Evolutionary conservation across 805 yeast genomes (phyloP).

Genomic region (Candida parachauliodes): DNA sequence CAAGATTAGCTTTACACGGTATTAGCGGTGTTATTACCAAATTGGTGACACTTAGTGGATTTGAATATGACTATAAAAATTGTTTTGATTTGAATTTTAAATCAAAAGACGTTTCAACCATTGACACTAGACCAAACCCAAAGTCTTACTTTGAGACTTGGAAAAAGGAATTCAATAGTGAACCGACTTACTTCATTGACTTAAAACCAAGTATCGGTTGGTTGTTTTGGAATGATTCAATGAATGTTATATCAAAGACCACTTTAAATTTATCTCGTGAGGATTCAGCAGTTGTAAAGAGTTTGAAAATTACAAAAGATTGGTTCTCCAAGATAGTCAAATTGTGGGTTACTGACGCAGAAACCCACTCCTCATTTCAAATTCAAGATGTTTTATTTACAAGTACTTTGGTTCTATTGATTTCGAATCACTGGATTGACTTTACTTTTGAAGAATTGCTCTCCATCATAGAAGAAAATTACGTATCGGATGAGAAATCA

Average conservation of each 20-base stretch:
- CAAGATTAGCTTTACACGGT: conserved; percentile 59
- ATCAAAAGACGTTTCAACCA: conserved; percentile 31
- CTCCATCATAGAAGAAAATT: conserved; percentile 45
- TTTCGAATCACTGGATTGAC: conserved; percentile 40
- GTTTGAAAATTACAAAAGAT: conserved; percentile 50
- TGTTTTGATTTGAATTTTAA: conserved; percentile 35
- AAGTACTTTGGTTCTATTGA: conserved; percentile 46
- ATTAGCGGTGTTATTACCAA: conserved; percentile 50
- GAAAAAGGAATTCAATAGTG: conserved; percentile 46
- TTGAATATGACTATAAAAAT: conserved; percentile 45
- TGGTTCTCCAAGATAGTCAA: conserved; percentile 56
- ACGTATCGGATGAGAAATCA: conserved; percentile 66
- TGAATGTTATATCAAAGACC: conserved; percentile 44
- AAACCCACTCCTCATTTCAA: conserved; percentile 62
- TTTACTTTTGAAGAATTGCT: conserved; percentile 52
- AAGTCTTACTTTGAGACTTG: conserved; percentile 40
- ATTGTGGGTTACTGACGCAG: conserved; percentile 62
- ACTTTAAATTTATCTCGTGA: conserved; percentile 28
- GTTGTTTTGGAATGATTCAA: conserved; percentile 66
- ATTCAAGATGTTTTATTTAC: conserved; percentile 61
- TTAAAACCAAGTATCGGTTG: conserved; percentile 59
- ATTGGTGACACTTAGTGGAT: conserved; percentile 41
- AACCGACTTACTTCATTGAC: conserved; percentile 56
- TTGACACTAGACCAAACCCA: conserved; percentile 41
- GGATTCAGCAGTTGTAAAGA: conserved; percentile 41